These are phyloP conservation scores for Anethum foeniculum DNA, from an alignment of 140 eudicot genomes.

Conservation along the genomic window DNA sequence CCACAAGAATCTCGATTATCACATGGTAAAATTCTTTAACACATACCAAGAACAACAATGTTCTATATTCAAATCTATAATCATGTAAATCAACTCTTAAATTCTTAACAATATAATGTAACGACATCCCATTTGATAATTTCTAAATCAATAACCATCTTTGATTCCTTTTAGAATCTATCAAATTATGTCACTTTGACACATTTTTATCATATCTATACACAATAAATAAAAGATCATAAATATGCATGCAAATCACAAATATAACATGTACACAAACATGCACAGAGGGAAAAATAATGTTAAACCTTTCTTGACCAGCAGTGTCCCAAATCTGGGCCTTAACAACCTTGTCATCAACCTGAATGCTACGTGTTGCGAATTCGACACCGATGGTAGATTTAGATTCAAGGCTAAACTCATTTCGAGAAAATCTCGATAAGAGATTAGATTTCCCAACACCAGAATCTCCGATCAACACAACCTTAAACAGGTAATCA, in stretches of 20 bases:
- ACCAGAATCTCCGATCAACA: slow-evolving; percentile 7
- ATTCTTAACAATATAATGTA: background rate
- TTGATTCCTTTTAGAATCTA: background rate
- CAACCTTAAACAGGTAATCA: slow-evolving; percentile 5
- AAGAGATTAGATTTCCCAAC: slow-evolving; percentile 4
- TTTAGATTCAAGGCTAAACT: background rate
- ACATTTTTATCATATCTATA: background rate
- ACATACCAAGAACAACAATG: background rate
- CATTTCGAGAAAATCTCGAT: slow-evolving; percentile 5
- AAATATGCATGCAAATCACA: background rate
- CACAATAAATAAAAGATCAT: background rate
- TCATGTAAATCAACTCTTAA: background rate
- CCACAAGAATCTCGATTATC: background rate
- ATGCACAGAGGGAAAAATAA: background rate
- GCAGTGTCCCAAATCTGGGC: slow-evolving; percentile 12
- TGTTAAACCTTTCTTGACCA: background rate
- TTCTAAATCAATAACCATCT: background rate
- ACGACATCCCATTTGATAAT: background rate
- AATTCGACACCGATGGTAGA: slow-evolving; percentile 5
- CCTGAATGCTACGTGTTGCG: slow-evolving; percentile 1
- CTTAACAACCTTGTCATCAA: slow-evolving; percentile 6
- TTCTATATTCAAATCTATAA: background rate
- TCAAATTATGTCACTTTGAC: background rate
- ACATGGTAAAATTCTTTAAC: background rate
- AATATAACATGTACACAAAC: background rate